Evolutionary conservation across 1,139 yeast genomes (phyloP).

Genomic region (Hanseniaspora sp.): DNA sequence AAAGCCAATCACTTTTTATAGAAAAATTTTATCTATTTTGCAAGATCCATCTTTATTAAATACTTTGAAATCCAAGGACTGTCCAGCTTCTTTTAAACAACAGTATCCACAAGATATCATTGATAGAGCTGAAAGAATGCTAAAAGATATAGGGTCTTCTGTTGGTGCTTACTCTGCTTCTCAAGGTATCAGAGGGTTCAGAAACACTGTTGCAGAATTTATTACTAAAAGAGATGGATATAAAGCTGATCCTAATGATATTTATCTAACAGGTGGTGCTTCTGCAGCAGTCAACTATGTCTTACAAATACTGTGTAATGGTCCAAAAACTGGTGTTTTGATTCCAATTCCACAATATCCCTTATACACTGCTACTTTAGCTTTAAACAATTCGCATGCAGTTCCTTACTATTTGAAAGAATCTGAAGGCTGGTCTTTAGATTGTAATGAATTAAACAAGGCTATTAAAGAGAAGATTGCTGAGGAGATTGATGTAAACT

Average conservation of each 20-base stretch:
- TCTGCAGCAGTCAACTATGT: slow-evolving; percentile 77
- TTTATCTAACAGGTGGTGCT: slow-evolving; percentile 86
- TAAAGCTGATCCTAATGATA: slow-evolving; percentile 54
- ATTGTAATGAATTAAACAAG: slow-evolving; percentile 51
- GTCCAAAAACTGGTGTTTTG: slow-evolving; percentile 65
- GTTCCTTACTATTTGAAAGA: slow-evolving; percentile 85
- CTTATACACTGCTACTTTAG: slow-evolving; percentile 81
- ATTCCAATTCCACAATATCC: slow-evolving; percentile 98
- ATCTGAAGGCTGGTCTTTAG: slow-evolving; percentile 69
- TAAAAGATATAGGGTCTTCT: slow-evolving; percentile 54
- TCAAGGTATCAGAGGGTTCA: slow-evolving; percentile 64
- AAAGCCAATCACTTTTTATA: slow-evolving; percentile 84
- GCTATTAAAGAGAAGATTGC: slow-evolving; percentile 43
- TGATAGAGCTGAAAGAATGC: slow-evolving; percentile 51
- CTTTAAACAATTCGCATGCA: slow-evolving; percentile 69
- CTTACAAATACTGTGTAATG: slow-evolving; percentile 56
- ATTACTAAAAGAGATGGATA: slow-evolving; percentile 61
- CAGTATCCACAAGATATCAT: slow-evolving; percentile 47
- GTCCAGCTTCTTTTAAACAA: slow-evolving; percentile 19
- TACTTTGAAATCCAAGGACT: slow-evolving; percentile 10
- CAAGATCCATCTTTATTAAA: slow-evolving; percentile 66
- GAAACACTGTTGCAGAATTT: slow-evolving; percentile 71
- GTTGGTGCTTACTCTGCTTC: slow-evolving; percentile 92
- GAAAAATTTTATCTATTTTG: slow-evolving; percentile 75
- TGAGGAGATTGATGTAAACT: slow-evolving; percentile 56